Evolutionary conservation across 1,139 yeast genomes (phyloP), one percentile per base, ranked within the genome.

Genomic region (Geotrichum carabidarum): DNA sequence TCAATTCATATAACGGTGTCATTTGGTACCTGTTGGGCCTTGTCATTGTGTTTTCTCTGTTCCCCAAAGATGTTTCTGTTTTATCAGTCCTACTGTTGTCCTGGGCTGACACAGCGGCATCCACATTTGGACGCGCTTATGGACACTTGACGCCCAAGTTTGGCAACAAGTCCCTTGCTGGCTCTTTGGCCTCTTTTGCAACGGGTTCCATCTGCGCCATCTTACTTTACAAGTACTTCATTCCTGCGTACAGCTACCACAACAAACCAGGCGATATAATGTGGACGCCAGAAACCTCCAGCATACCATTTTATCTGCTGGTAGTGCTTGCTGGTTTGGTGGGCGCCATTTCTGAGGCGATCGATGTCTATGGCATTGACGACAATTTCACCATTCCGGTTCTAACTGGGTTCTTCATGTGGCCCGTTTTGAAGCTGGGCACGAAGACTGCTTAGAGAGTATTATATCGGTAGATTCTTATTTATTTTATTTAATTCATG

Each of bases 81-180:
- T 76, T 90, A 74, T 78, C 95, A 31, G 82, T 89, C 8, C 75
- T 90, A 61, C 74, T 93, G 55, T 78, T 93, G 60, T 86, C 96
- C 67, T 93, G 98, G 98, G 91, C 96, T 9, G 99, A 93, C 68
- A 90, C 98, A 8, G 94, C 98, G 5, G 99, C 99, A 1, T 88
- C 97, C 2, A 88, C 97, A 0, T 71, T 91, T 65, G 99, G 98
- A 22, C 78, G 98, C 61, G 79, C 78, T 52, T 89, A 74, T 68
- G 98, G 98, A 7, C 78, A 86, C 63, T 78, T 86, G 62, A 89
- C 97, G 6, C 96, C 96, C 44, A 82, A 83, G 66, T 77, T 85
- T 8, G 74, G 78, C 55, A 81, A 82, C 57, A 93, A 93, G 69
- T 86, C 95, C 1, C 73, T 93, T 50, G 96, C 97, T 1, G 99